Evolutionary conservation across 352 stramenopile genomes (phyloP).

Genomic region (Paralagenidium karlingii): DNA sequence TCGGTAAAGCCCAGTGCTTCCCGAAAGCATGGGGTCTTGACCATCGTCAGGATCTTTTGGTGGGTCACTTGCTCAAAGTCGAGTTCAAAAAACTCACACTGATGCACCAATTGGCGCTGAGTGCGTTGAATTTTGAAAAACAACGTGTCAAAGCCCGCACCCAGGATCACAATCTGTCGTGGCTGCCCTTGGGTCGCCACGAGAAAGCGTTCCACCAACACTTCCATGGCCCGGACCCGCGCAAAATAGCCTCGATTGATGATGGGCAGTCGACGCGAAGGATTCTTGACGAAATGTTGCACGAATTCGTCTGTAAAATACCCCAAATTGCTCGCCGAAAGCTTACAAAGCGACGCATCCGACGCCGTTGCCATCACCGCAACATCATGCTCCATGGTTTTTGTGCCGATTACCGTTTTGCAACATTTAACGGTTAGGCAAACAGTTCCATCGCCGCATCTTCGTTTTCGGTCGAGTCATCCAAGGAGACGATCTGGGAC

Average conservation of each 20-base stretch:
- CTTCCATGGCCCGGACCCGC: conserved; percentile 56
- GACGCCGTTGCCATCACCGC: conserved; percentile 71
- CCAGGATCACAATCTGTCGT: conserved; percentile 66
- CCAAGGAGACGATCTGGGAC: too few species aligned
- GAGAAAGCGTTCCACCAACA: conserved; percentile 58
- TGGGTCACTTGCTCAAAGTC: conserved; percentile 72
- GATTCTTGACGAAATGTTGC: conserved; percentile 68
- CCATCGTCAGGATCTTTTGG: conserved; percentile 71
- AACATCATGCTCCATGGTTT: conserved; percentile 34
- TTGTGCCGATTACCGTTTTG: too few species aligned
- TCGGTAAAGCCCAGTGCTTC: not conserved
- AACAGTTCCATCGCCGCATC: too few species aligned
- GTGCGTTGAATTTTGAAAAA: conserved; percentile 59
- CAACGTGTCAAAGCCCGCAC: conserved; percentile 75
- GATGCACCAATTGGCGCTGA: not conserved
- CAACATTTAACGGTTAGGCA: too few species aligned
- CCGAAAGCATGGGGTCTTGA: conserved; percentile 6
- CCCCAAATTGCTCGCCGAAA: conserved; percentile 56
- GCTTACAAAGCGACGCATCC: conserved; percentile 78
- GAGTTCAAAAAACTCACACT: conserved; percentile 75
- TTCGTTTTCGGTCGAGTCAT: too few species aligned
- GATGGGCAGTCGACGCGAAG: conserved; percentile 76
- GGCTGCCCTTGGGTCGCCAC: conserved; percentile 1
- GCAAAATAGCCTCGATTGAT: conserved; percentile 86
- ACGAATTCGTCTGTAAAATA: conserved; percentile 76